Evolutionary conservation across 768 basidiomycete species (phyloP).

Genomic region (Rhodosporidiobolus sp.): DNA sequence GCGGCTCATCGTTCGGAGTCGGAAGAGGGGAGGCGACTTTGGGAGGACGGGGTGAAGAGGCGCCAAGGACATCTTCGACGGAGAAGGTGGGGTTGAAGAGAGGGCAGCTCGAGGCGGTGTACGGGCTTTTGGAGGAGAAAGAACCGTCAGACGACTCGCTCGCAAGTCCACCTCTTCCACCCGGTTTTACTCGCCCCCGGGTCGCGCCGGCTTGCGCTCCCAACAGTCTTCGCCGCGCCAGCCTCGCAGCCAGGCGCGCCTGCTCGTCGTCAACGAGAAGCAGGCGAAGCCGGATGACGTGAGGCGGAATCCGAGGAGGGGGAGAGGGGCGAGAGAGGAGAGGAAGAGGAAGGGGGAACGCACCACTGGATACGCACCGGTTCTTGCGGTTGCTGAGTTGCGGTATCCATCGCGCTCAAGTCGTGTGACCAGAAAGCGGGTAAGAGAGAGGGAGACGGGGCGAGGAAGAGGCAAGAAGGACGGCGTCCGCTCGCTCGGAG

Average conservation of each 20-base stretch:
- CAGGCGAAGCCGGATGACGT: too few relatives aligned
- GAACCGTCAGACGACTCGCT: background rate
- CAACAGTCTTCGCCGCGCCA: too few relatives aligned
- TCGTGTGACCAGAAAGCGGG: background rate
- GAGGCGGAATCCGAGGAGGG: background rate
- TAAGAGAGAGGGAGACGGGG: background rate
- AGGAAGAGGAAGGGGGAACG: background rate
- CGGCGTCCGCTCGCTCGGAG: too few relatives aligned
- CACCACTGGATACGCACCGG: background rate
- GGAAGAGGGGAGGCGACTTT: background rate
- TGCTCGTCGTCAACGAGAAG: too few relatives aligned
- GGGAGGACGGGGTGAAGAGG: background rate
- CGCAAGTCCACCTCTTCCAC: background rate
- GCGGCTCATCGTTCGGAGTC: too few relatives aligned
- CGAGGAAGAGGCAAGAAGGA: too few relatives aligned
- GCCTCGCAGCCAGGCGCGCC: too few relatives aligned
- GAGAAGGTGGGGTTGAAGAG: slow-evolving; percentile 17
- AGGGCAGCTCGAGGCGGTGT: slow-evolving; percentile 7
- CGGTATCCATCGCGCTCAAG: background rate
- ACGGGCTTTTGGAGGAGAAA: background rate
- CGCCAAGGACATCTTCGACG: background rate
- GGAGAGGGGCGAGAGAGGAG: background rate
- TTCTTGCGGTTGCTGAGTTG: background rate
- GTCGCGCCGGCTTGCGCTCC: too few relatives aligned
- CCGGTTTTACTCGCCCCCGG: too few relatives aligned